Evolutionary conservation across 2,329 filamentous ascomycete genomes (phyloP), one percentile per base, ranked within the genome.

Genomic region (Aspergillus aculeatus): DNA sequence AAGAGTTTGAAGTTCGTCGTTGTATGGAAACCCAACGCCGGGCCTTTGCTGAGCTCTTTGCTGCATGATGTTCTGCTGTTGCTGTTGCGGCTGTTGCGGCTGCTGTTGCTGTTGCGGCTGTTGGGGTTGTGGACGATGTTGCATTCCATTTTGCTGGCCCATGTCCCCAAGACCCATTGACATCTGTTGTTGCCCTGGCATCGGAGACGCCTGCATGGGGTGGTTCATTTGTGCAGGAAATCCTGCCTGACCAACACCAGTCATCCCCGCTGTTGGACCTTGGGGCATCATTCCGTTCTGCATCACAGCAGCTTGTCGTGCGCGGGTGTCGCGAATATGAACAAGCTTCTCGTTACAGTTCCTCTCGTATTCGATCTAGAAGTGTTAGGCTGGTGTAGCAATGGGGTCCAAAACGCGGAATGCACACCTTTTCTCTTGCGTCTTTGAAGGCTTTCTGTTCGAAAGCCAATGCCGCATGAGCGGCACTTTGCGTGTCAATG

Each of bases 181-280:
- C 70, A 76, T 71, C 47, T 72, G 72, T 47, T 72, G 71, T 48
- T 79, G 78, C 47, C 69, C 73, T 23, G 73, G 65, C 48, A 84
- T 80, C 0, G 81, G 78, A 2, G 82, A 82, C 4, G 78, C 69
- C 63, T 83, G 82, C 76, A 83, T 79, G 24, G 74, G 80, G 56
- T 78, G 79, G 57, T 79, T 80, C 62, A 83, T 75, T 59, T 83
- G 81, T 21, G 80, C 76, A 12, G 80, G 77, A 60, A 83, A 82
- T 38, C 79, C 77, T 61, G 78, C 78, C 60, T 75, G 75, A 53
- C 69, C 70, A 19, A 70, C 66, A 35, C 72, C 70, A 50, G 65
- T 60, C 64, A 74, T 73, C 14, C 70, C 72, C 48, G 68, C 59
- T 11, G 70, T 71, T 11, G 67, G 68, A 5, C 67, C 69, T 60